These are phyloP conservation scores for Abortiporus biennis DNA, from an alignment of 1,284 basidiomycete genomes.

Conservation along the genomic window DNA sequence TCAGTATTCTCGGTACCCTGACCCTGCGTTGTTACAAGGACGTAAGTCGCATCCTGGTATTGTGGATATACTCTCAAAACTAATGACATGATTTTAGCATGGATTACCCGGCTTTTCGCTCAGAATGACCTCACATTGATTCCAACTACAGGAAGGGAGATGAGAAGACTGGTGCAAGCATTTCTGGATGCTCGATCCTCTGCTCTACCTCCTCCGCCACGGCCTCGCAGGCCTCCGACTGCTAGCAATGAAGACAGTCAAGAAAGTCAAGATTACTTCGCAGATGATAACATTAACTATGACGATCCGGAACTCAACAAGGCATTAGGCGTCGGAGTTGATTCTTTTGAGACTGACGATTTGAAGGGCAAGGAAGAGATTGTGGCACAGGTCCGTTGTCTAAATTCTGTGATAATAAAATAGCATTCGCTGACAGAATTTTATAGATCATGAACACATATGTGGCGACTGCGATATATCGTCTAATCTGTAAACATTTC, in stretches of 20 bases:
- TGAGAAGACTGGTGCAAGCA: constrained; percentile 53
- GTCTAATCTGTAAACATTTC: constrained; percentile 50
- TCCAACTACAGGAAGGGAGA: constrained; percentile 44
- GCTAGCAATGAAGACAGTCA: constrained; percentile 33
- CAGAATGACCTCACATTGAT: constrained; percentile 25
- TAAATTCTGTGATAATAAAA: constrained; percentile 24
- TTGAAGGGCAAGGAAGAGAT: constrained; percentile 20
- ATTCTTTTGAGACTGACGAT: constrained; percentile 16
- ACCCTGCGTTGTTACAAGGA: constrained; percentile 54
- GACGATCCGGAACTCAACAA: constrained; percentile 55
- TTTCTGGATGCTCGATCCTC: constrained; percentile 58
- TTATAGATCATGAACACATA: constrained; percentile 46
- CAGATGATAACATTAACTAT: constrained; percentile 46
- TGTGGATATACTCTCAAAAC: constrained; percentile 2
- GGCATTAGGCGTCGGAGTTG: constrained; percentile 36
- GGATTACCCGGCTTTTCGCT: constrained; percentile 58
- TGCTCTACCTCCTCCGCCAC: constrained; percentile 42
- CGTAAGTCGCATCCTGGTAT: constrained; percentile 35
- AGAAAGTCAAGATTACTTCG: constrained; percentile 77
- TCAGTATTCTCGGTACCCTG: constrained; percentile 47
- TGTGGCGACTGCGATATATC: constrained; percentile 58
- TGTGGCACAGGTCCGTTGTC: background rate
- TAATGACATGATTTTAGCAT: constrained; percentile 35
- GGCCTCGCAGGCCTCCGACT: constrained; percentile 24
- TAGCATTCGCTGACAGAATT: constrained; percentile 32